These are phyloP conservation scores for Syncephalastrum racemosum DNA, from an alignment of 371 early-diverging fungal genomes.

Conservation along the genomic window DNA sequence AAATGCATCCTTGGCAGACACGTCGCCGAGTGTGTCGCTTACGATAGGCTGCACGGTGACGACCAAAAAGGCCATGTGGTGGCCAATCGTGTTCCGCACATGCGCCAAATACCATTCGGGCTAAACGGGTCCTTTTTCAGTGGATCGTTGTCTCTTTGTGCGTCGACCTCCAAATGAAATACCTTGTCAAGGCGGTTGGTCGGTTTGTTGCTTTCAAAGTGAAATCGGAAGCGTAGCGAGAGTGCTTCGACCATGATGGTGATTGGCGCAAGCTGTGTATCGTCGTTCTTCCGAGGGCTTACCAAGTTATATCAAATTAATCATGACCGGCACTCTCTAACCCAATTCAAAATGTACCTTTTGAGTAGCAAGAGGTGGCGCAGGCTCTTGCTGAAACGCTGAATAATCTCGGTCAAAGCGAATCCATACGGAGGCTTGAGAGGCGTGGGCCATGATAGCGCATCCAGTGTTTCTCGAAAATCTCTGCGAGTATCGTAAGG, in stretches of 20 bases:
- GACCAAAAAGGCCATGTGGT: constrained; percentile 37
- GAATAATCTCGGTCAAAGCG: constrained; percentile 30
- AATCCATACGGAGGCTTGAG: constrained; percentile 44
- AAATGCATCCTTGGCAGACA: constrained; percentile 65
- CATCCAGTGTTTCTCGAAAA: constrained; percentile 44
- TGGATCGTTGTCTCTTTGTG: background rate
- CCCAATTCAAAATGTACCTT: constrained; percentile 24
- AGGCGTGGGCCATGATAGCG: constrained; percentile 55
- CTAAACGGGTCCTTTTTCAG: constrained; percentile 23
- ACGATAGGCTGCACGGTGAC: constrained; percentile 42
- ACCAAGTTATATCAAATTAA: constrained; percentile 11
- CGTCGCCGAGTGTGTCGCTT: constrained; percentile 5
- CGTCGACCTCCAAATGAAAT: constrained; percentile 1
- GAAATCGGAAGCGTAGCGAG: constrained; percentile 72
- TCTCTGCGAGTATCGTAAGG: constrained; percentile 24
- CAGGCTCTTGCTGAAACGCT: constrained; percentile 43
- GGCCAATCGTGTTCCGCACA: constrained; percentile 57
- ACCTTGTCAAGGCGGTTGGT: constrained; percentile 84
- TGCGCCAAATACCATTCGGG: constrained; percentile 87
- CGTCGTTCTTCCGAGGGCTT: constrained; percentile 6
- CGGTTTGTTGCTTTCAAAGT: constrained; percentile 75
- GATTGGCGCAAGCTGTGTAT: constrained; percentile 38
- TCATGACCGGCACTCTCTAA: background rate
- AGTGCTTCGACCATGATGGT: constrained; percentile 64
- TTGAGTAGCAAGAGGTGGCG: constrained; percentile 43